phyloP scores from a whole-genome alignment of 176 grass and related monocot genomes.

The Raddia guianensis region DNA sequence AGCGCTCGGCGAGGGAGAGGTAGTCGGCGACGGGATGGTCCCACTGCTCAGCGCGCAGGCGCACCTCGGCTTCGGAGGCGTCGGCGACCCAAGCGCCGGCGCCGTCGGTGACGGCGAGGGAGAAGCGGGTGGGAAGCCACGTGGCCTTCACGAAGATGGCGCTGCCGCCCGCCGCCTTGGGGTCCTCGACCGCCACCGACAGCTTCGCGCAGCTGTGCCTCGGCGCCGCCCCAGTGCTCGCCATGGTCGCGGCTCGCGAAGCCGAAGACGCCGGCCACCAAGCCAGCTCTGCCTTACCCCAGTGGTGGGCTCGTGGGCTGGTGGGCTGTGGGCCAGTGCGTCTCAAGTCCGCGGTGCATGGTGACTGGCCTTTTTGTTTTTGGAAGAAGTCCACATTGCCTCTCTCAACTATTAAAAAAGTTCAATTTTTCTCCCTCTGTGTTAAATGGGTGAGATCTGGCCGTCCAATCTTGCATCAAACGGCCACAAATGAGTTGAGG shows the following conservation, averaged over 20 bases:
- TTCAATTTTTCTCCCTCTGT: too few relatives aligned
- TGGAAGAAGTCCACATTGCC: too few relatives aligned
- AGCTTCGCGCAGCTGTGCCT: conserved; percentile 88
- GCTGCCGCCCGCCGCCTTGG: conserved; percentile 37
- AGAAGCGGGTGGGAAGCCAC: conserved; percentile 78
- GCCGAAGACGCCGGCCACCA: too few relatives aligned
- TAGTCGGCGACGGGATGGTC: conserved; percentile 82
- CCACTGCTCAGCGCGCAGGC: conserved; percentile 89
- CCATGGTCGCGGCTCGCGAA: conserved; percentile 17
- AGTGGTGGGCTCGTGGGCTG: too few relatives aligned
- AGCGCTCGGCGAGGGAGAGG: conserved; percentile 66
- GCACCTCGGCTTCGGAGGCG: conserved; percentile 82
- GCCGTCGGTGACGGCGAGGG: conserved; percentile 80
- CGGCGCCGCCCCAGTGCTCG: conserved; percentile 18
- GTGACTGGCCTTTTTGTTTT: too few relatives aligned
- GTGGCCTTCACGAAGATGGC: conserved; percentile 69
- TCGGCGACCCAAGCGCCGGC: conserved; percentile 74
- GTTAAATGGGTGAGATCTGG: too few relatives aligned
- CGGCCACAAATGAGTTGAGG: too few relatives aligned
- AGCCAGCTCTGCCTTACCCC: too few relatives aligned
- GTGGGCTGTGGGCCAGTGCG: too few relatives aligned
- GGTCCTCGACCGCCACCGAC: conserved; percentile 68
- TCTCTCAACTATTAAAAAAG: too few relatives aligned
- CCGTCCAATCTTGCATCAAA: too few relatives aligned
- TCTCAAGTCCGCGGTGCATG: too few relatives aligned